A percentile compares a stretch with the other conserved stretches of the same genome.
Evolutionary conservation across 2,329 filamentous ascomycete genomes (phyloP).

Genomic region (Beauveria scarabaeidicola): DNA sequence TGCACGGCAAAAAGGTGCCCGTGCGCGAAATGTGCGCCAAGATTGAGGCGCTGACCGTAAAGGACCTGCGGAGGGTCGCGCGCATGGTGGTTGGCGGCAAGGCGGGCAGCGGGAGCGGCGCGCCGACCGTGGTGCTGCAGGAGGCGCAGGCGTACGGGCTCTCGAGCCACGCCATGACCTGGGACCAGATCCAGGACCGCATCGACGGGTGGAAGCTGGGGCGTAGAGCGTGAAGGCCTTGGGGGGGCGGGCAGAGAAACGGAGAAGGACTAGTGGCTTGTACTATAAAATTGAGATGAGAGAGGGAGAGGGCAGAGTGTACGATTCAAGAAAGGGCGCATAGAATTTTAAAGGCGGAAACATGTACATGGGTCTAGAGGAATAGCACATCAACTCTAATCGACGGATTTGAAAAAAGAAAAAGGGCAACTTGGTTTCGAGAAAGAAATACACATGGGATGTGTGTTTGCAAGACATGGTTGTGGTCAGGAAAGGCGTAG

Average conservation of each 20-base stretch:
- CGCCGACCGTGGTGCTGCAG: slow-evolving; percentile 89
- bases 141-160: slow-evolving; percentile 72
- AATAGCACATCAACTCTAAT: slow-evolving; percentile 6
- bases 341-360: neutral
- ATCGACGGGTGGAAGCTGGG: slow-evolving; percentile 81
- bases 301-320: neutral
- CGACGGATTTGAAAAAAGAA: neutral
- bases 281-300: neutral
- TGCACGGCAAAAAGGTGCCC: slow-evolving; percentile 88
- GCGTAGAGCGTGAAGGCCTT: slow-evolving; percentile 26
- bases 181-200: slow-evolving; percentile 83
- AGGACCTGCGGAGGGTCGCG: slow-evolving; percentile 77
- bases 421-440: no score
- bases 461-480: no score
- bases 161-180: slow-evolving; percentile 59
- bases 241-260: neutral
- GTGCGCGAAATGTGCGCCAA: slow-evolving; percentile 86
- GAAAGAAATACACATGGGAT: no score
- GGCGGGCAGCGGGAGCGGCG: slow-evolving; percentile 78
- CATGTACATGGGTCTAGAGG: slow-evolving; percentile 3
- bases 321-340: neutral
- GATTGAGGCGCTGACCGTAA: slow-evolving; percentile 73
- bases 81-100: slow-evolving; percentile 66
- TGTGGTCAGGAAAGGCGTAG: no score
- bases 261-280: neutral